Percentiles rank a stretch among this genome's conserved stretches.
Evolutionary conservation across 192 early-diverging fungal species (phyloP).

Genomic region (Irineochytrium annulatum): DNA sequence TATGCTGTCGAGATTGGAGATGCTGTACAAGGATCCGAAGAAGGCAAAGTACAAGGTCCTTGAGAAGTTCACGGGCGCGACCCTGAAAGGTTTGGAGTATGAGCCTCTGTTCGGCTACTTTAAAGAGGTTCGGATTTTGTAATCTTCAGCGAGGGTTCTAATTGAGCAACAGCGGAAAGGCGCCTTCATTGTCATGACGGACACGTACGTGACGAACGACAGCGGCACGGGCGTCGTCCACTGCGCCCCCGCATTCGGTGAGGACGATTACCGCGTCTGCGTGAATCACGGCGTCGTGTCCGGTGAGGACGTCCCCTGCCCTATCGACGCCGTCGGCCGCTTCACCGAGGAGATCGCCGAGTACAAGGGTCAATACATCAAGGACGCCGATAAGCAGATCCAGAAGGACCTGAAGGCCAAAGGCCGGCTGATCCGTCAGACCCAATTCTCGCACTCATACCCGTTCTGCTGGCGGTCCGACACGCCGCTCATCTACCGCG

Average conservation of each 20-base stretch:
- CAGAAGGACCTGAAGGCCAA: conserved; percentile 82
- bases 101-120: conserved; percentile 88
- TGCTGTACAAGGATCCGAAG: conserved; percentile 90
- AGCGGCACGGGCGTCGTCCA: conserved; percentile 98
- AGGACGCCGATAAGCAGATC: conserved; percentile 97
- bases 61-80: conserved; percentile 68
- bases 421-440: conserved; percentile 85
- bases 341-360: conserved; percentile 74
- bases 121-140: conserved; percentile 33
- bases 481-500: conserved; percentile 94
- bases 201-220: conserved; percentile 88
- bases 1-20: conserved; percentile 75
- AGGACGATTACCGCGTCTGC: conserved; percentile 97
- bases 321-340: conserved; percentile 79
- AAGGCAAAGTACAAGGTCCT: conserved; percentile 91
- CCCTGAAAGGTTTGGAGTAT: conserved; percentile 84
- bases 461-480: conserved; percentile 98
- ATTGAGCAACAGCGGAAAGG: conserved; percentile 51
- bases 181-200: conserved; percentile 82
- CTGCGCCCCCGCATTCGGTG: conserved; percentile 95
- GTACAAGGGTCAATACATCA: conserved; percentile 83
- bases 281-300: conserved; percentile 73
- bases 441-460: conserved; percentile 86
- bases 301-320: conserved; percentile 81
- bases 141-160: conserved; percentile 1